Evolutionary conservation across 1,284 basidiomycete genomes (phyloP).

Genomic region (Cryptococcus depauperatus): DNA sequence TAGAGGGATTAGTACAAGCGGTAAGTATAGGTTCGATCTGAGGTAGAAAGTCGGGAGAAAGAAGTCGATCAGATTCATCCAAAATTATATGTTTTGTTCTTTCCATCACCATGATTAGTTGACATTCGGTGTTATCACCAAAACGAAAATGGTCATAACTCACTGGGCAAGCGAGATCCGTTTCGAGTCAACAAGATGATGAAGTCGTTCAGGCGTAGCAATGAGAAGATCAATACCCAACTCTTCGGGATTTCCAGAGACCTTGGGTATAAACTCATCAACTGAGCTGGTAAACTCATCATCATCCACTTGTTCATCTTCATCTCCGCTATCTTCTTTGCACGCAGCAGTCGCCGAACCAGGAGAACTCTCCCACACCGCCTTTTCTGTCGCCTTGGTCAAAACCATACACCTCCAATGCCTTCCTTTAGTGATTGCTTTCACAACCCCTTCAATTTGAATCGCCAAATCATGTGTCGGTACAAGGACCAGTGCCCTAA

Average conservation of each 20-base stretch:
- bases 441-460: conserved; percentile 84
- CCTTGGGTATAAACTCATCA: conserved; percentile 18
- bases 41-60: conserved; percentile 78
- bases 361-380: conserved; percentile 38
- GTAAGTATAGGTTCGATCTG: conserved; percentile 84
- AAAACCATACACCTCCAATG: conserved; percentile 77
- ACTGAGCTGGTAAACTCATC: conserved; percentile 17
- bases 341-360: conserved; percentile 10
- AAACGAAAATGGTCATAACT: conserved; percentile 26
- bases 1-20: conserved; percentile 61
- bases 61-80: conserved; percentile 84
- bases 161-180: conserved; percentile 65
- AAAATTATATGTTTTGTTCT: conserved; percentile 76
- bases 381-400: conserved; percentile 61
- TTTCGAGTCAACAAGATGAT: conserved; percentile 57
- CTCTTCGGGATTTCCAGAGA: conserved; percentile 2
- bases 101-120: conserved; percentile 2
- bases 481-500: conserved; percentile 72
- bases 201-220: conserved; percentile 44
- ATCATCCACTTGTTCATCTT: conserved; percentile 14
- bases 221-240: conserved; percentile 43
- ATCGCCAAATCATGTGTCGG: conserved; percentile 95
- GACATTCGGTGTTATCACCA: no score
- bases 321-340: conserved; percentile 13
- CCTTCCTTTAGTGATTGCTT: conserved; percentile 56